Evolutionary conservation across 257 asterid genomes (phyloP).

Genomic region (Solanum etuberosum): DNA sequence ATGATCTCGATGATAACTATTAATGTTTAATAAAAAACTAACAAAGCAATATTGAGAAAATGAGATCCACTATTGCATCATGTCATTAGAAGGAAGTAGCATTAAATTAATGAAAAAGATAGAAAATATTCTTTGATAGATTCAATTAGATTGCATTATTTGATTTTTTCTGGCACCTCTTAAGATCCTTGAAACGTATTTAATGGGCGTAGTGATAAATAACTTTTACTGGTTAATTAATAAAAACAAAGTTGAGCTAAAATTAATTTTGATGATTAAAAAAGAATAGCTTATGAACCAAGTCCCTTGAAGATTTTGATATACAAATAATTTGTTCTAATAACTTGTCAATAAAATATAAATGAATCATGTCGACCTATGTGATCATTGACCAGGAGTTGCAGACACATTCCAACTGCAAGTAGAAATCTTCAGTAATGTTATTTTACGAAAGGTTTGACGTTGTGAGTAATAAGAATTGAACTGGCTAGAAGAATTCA

Average conservation of each 20-base stretch:
- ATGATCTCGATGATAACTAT: neutral
- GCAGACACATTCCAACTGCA: neutral
- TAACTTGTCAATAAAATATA: neutral
- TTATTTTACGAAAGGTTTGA: neutral
- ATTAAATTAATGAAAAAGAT: neutral
- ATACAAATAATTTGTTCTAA: neutral
- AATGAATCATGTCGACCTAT: neutral
- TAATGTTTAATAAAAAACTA: too few species aligned
- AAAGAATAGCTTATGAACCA: neutral
- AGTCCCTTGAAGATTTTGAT: neutral
- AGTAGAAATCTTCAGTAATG: neutral
- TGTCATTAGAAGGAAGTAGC: neutral
- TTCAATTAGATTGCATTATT: neutral
- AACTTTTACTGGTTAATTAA: neutral
- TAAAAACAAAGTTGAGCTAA: neutral
- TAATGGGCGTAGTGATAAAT: neutral
- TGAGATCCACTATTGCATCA: neutral
- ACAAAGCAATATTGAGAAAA: neutral
- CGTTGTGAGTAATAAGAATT: neutral
- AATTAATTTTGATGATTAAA: neutral
- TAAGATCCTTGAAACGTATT: neutral
- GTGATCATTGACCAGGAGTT: neutral
- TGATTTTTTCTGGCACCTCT: neutral
- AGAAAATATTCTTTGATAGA: neutral
- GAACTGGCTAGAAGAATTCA: neutral